Base-by-base conservation (phyloP, 129 eudicot species). In the Pseudognaphalium luteoalbum region DNA sequence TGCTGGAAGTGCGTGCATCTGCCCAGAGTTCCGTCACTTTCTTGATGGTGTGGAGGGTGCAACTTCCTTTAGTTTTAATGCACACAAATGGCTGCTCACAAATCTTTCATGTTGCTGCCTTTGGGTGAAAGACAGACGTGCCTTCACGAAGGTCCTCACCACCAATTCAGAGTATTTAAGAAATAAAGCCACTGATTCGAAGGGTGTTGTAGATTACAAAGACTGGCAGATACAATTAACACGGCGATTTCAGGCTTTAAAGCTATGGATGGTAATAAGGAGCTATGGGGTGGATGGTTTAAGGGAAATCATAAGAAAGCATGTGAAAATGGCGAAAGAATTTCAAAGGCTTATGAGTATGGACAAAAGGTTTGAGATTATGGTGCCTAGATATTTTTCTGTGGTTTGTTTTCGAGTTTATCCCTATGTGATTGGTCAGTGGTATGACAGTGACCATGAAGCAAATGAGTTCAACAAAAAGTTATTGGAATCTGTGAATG, bases 301-400 rank as follows among this genome's bases (percentile, higher is more conserved):
- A 10, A 44, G 52, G 52, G 17, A 12, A 44, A 2, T 11, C 17
- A 44, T 44, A 44, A 44, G 52, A 44, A 44, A 44, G 0, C 52
- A 44, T 44, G 52, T 44, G 16, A 44, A 44, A 44, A 44, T 44
- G 85, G 90, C 87, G 7, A 78, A 70, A 70, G 76, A 77, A 17
- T 83, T 86, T 59, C 87, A 83, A 59, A 76, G 66, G 21, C 54
- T 77, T 15, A 71, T 86, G 2, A 65, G 42, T 3, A 41, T 51
- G 71, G 90, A 86, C 73, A 34, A 66, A 62, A 70, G 90, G 69
- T 86, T 86, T 59, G 83, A 83, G 68, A 67, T 83, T 14, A 75
- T 81, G 32, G 73, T 72, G 39, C 82, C 82, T 4, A 51, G 68
- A 20, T 28, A 71, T 4, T 79, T 79, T 63, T 62, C 78, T 9